Conservation (phyloP, 2,329 filamentous ascomycete genomes). For the Xylariaceae sp. region DNA sequence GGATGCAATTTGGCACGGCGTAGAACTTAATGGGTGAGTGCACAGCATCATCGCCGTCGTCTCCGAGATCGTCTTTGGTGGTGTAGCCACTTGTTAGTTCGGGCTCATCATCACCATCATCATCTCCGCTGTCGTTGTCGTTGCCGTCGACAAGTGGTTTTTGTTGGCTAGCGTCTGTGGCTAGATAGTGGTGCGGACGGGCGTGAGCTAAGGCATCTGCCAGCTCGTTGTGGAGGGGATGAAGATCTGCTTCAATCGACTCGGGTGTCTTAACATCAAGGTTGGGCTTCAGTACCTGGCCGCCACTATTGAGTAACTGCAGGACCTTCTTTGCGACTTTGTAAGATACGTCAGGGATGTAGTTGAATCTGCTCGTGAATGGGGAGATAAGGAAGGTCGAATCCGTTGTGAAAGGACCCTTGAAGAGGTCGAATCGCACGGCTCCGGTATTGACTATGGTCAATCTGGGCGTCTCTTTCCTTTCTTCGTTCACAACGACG, state of each 20-base stretch:
- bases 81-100: conserved; percentile 65
- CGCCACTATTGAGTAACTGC: conserved; percentile 52
- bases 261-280: conserved; percentile 48
- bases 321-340: conserved; percentile 66
- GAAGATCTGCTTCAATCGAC: conserved; percentile 21
- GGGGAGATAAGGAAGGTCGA: conserved; percentile 83
- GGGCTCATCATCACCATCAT: conserved; percentile 21
- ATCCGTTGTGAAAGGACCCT: conserved; percentile 85
- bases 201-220: conserved; percentile 7
- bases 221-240: conserved; percentile 5
- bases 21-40: conserved; percentile 74
- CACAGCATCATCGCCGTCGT: conserved; percentile 85
- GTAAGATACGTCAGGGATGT: conserved; percentile 78
- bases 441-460: conserved; percentile 85
- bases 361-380: conserved; percentile 75
- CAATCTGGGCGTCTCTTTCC: conserved; percentile 60
- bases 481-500: conserved; percentile 53
- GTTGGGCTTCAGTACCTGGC: conserved; percentile 42
- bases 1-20: conserved; percentile 77
- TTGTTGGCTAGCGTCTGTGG: conserved; percentile 21
- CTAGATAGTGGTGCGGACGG: conserved; percentile 9
- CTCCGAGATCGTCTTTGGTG: conserved; percentile 77
- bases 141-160: conserved; percentile 16
- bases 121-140: neutral
- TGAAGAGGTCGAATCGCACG: conserved; percentile 92